These are phyloP conservation scores for Phascolomyces articulosus DNA, from an alignment of 371 early-diverging fungal genomes.

Conservation along the genomic window DNA sequence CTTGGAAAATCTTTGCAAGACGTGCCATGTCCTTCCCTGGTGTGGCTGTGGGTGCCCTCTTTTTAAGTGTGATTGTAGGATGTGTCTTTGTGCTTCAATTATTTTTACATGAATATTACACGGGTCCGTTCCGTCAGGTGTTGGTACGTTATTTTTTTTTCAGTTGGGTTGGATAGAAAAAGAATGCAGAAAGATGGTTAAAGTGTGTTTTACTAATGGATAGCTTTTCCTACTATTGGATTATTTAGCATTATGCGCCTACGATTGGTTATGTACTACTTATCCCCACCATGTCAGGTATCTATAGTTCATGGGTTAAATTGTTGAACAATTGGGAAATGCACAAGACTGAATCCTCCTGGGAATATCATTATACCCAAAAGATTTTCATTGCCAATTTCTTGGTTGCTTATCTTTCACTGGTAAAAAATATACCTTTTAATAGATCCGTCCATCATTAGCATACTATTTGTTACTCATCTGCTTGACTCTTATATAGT, in stretches of 20 bases:
- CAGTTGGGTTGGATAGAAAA: background rate
- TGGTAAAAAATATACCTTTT: constrained; percentile 36
- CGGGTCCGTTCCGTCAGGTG: constrained; percentile 67
- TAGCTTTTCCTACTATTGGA: background rate
- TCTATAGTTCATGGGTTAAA: constrained; percentile 69
- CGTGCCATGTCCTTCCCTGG: constrained; percentile 64
- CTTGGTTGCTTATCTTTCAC: constrained; percentile 78
- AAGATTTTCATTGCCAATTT: constrained; percentile 89
- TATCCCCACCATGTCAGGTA: constrained; percentile 71
- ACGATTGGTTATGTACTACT: constrained; percentile 73
- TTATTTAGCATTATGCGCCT: constrained; percentile 66
- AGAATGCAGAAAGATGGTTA: too few species aligned
- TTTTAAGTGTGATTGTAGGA: constrained; percentile 66
- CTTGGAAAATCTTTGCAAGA: constrained; percentile 71
- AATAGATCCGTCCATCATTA: background rate
- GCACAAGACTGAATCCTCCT: constrained; percentile 73
- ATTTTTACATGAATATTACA: constrained; percentile 80
- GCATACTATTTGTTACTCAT: too few species aligned
- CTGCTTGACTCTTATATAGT: constrained; percentile 24
- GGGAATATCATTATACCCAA: constrained; percentile 72
- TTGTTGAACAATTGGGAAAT: constrained; percentile 82
- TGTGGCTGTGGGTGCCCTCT: constrained; percentile 61
- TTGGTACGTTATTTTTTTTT: constrained; percentile 29
- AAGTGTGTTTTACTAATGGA: too few species aligned
- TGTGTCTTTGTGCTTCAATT: constrained; percentile 78